Base-by-base conservation (phyloP, 768 basidiomycete species). In the Coprinellus micaceus region DNA sequence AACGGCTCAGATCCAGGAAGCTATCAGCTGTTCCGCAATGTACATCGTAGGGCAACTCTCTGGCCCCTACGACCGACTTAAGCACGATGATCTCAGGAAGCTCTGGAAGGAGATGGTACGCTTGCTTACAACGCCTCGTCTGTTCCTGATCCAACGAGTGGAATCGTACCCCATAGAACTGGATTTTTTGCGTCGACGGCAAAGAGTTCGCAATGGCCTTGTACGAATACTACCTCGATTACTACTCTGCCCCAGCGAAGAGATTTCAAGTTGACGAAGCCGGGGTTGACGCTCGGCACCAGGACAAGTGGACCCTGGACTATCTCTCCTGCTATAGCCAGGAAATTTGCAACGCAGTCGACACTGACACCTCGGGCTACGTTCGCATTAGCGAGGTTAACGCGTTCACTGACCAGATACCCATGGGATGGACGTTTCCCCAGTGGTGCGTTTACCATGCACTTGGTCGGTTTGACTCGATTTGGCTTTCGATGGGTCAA, bases 131-230 rank as follows among this genome's bases (percentile, higher is more conserved):
- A n/a, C n/a, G n/a, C n/a, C 13, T 30, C 24, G 11, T 45, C 4
- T 50, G 2, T 21, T 4, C 22, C n/a, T 7, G 15, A 22, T 26
- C 52, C 22, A 52, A 56, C 11, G 56, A 46, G 26, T 52, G 46
- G 30, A 47, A 51, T 25, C 60, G 25, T 19, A 43, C 9, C 17
- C 11, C 36, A 10, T 13, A 37, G 39, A 60, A 61, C 41, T 67
- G 66, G 66, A 61, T 63, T 26, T 67, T 67, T 51, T 67, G 66
- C 29, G 59, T 67, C 37, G 64, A 67, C 26, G 62, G 58, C 25
- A 63, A 61, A 22, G 40, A 58, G 10, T 67, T 66, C 46, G 51
- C 60, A 6, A 62, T 53, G 25, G 62, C 62, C 2, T 41, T 67
- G 6, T 58, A 60, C 43, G 62, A 67, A 46, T 63, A 63, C 48